Conservation (phyloP, 768 basidiomycete genomes). For the Hygrophoropsis aurantiaca region DNA sequence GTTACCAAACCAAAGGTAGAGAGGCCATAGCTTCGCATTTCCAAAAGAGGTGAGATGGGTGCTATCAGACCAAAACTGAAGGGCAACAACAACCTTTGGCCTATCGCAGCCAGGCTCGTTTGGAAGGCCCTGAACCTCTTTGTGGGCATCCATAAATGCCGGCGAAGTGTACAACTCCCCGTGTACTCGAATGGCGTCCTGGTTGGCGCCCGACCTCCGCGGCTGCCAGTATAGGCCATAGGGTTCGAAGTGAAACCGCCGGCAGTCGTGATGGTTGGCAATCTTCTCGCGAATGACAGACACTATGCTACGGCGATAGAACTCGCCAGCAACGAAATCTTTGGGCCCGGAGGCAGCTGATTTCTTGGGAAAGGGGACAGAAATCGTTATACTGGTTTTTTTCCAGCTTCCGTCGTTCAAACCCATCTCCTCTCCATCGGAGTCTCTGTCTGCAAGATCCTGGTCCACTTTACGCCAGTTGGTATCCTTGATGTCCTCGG, state of each 20-base stretch:
- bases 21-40: constrained; percentile 12
- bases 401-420: constrained; percentile 13
- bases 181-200: constrained; percentile 11
- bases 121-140: constrained; percentile 9
- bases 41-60: constrained; percentile 23
- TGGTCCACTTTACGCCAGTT: background rate
- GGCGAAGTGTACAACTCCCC: constrained; percentile 9
- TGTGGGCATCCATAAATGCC: constrained; percentile 8
- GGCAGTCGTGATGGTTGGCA: background rate
- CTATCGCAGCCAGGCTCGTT: constrained; percentile 11
- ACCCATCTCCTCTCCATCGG: background rate
- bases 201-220: constrained; percentile 7
- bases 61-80: constrained; percentile 27
- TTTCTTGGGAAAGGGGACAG: constrained; percentile 1
- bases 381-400: constrained; percentile 3
- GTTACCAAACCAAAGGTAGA: constrained; percentile 19
- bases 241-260: constrained; percentile 24
- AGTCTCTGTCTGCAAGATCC: constrained; percentile 1
- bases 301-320: constrained; percentile 21
- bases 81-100: constrained; percentile 9
- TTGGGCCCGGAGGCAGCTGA: too few relatives aligned
- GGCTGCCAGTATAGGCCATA: constrained; percentile 28
- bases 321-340: constrained; percentile 8
- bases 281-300: constrained; percentile 10
- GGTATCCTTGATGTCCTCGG: background rate